These are phyloP conservation scores for Rhodotorula sp. DNA, from an alignment of 1,284 basidiomycete species.

Conservation along the genomic window DNA sequence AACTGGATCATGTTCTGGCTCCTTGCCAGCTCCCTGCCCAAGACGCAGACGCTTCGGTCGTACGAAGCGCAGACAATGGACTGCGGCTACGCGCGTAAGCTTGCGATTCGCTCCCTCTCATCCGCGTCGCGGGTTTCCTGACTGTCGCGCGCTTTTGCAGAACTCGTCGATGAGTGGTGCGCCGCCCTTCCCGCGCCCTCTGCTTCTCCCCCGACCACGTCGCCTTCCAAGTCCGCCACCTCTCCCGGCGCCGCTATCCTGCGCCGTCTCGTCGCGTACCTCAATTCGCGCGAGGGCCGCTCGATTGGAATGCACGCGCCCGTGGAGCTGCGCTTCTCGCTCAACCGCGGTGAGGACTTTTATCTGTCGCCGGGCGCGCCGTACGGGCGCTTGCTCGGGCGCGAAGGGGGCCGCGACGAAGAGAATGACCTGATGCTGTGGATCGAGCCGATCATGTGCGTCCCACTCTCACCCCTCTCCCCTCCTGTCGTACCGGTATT, in stretches of 20 bases:
- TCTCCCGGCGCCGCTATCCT: background rate
- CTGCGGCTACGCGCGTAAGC: constrained; percentile 7
- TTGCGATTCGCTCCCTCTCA: too few species aligned
- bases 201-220: too few species aligned
- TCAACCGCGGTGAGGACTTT: background rate
- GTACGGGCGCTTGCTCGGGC: background rate
- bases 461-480: background rate
- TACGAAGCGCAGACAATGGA: constrained; percentile 18
- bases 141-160: background rate
- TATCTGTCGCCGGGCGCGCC: background rate
- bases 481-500: background rate
- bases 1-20: constrained; percentile 7
- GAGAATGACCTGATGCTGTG: constrained; percentile 3
- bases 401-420: background rate
- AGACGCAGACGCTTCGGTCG: background rate
- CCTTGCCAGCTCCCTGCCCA: background rate
- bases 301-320: constrained; percentile 8
- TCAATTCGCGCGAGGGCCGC: background rate
- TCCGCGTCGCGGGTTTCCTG: background rate
- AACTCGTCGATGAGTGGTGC: constrained; percentile 20
- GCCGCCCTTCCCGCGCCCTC: constrained; percentile 2
- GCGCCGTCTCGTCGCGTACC: background rate
- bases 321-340: constrained; percentile 11
- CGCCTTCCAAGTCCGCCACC: too few species aligned
- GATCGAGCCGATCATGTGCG: constrained; percentile 18